Base-by-base conservation (phyloP, 1,284 basidiomycete species). In the Cryptococcus amylolentus region DNA sequence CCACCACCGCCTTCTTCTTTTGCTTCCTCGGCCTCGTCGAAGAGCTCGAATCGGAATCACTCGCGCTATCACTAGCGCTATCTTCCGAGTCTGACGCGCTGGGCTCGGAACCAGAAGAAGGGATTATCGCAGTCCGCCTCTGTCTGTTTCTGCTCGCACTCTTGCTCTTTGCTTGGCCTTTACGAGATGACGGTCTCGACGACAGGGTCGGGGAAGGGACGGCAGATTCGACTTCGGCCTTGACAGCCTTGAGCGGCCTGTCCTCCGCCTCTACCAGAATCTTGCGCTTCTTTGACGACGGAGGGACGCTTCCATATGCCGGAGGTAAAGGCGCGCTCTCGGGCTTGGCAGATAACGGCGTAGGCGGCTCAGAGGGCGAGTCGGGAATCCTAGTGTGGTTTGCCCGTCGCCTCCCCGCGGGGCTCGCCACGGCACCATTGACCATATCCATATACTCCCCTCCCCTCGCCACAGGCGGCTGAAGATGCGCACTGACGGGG, bases 1-100 rank as follows among this genome's bases (percentile, higher is more conserved):
- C 94, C 97, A 31, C 85, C 84, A 42, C 88, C 90, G 86, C 88
- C 77, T 93, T 92, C 70, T 91, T 87, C 3, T 90, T 91, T 2
- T 92, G 92, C 73, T 94, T 94, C 64, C 89, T 61, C 88, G 80
- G 9, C 91, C 89, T 51, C 91, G 31, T 35, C 80, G 2, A 50
- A 39, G 31, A 35, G 14, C 28, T 50, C 37, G 91, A 88, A 53
- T 50, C 49, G 10, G 49, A 50, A 18, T 50, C 49, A 38, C 49
- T 50, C 38, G n/a, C 35, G 38, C 49, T 50, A 23, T 50, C 49
- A 39, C 37, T 38, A 1, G 13, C 50, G 13, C 40, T 42, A 28
- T 51, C 50, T 4, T 35, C 31, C 10, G 31, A 35, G 10, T 35
- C 31, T 10, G 31, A 35, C 10, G 31, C 31, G 31, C 31, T 35